phyloP scores from a whole-genome alignment of 1,139 yeast genomes.

The Pichia sp. region DNA sequence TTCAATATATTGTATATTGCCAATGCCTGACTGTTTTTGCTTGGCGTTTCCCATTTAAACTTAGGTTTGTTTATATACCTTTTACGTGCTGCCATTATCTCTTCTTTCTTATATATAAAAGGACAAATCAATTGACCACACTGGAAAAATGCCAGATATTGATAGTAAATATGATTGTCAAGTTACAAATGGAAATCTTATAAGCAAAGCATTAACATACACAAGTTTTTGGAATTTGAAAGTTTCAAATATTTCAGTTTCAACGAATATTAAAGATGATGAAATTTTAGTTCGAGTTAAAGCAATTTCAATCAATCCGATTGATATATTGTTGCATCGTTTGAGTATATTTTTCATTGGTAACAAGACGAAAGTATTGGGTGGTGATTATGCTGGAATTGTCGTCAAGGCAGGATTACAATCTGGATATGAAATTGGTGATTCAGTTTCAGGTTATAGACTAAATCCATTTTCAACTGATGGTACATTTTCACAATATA shows the following conservation, averaged over 20 bases:
- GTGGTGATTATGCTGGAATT: conserved; percentile 65
- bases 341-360: conserved; percentile 28
- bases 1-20: neutral
- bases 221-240: conserved; percentile 8
- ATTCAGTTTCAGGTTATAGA: conserved; percentile 55
- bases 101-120: neutral
- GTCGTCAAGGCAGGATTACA: conserved; percentile 52
- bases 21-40: neutral
- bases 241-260: conserved; percentile 1
- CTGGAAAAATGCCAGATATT: neutral
- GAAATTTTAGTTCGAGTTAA: conserved; percentile 53
- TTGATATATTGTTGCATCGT: conserved; percentile 45
- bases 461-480: conserved; percentile 36
- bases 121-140: neutral
- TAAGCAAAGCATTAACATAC: conserved; percentile 10
- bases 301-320: conserved; percentile 60
- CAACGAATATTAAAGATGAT: conserved; percentile 31
- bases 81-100: neutral
- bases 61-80: neutral
- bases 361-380: conserved; percentile 48
- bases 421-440: conserved; percentile 43
- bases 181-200: neutral
- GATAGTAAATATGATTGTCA: neutral
- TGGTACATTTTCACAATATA: conserved; percentile 51
- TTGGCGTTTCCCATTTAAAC: neutral